Conservation (phyloP, 1,284 basidiomycete species). For the Termitomyces sp. region DNA sequence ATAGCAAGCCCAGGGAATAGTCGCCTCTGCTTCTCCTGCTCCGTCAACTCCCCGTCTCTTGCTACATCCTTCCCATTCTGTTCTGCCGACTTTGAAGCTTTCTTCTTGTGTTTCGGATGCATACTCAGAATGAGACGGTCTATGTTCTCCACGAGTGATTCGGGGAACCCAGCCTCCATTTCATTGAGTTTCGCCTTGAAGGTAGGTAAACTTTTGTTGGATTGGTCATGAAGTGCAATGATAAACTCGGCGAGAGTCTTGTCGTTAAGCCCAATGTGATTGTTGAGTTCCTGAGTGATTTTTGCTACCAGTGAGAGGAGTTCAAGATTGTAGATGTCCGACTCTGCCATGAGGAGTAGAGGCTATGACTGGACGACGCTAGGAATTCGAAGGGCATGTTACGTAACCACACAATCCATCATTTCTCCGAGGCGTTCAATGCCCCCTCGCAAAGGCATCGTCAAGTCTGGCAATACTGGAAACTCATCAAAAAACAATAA, state of each 20-base stretch:
- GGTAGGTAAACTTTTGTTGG: constrained; percentile 60
- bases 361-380: background rate
- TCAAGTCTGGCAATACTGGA: constrained; percentile 83
- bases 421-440: constrained; percentile 40
- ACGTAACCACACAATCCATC: constrained; percentile 8
- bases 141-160: constrained; percentile 86
- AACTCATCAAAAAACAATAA: constrained; percentile 65
- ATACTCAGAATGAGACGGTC: constrained; percentile 92
- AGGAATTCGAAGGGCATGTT: constrained; percentile 5
- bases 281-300: constrained; percentile 88
- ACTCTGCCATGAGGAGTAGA: constrained; percentile 52
- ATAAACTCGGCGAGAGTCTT: constrained; percentile 95
- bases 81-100: constrained; percentile 34
- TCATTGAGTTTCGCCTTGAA: constrained; percentile 85
- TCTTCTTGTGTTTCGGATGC: constrained; percentile 96
- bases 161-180: constrained; percentile 83
- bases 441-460: constrained; percentile 72
- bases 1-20: constrained; percentile 92
- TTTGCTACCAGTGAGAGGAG: constrained; percentile 84
- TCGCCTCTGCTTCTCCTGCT: constrained; percentile 74
- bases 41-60: constrained; percentile 38
- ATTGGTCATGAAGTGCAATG: constrained; percentile 86
- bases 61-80: constrained; percentile 35
- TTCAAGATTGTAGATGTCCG: constrained; percentile 86
- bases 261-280: constrained; percentile 81